A percentile compares a stretch with the other conserved stretches of the same genome.
Evolutionary conservation across 148 eudicot genomes (phyloP).

Genomic region (Spergularia bocconei): DNA sequence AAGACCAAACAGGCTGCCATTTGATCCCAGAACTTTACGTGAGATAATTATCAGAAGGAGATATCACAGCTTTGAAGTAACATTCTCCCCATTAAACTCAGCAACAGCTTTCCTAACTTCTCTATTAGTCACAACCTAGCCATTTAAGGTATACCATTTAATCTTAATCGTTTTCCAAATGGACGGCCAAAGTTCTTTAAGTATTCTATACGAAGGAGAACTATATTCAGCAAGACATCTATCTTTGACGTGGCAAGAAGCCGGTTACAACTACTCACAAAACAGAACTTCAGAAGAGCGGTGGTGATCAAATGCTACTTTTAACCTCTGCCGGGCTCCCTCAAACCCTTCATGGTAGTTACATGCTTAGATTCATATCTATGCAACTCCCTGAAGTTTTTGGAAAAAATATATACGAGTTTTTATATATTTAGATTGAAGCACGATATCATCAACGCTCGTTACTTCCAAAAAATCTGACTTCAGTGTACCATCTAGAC

Average conservation of each 20-base stretch:
- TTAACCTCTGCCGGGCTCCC: not conserved
- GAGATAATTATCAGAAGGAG: no score
- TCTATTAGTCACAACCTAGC: no score
- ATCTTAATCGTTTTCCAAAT: not conserved
- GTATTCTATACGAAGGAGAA: not conserved
- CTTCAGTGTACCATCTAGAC: not conserved
- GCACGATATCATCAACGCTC: not conserved
- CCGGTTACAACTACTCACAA: no score
- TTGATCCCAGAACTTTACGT: no score
- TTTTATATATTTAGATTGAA: not conserved
- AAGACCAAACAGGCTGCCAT: not conserved
- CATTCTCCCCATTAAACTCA: no score
- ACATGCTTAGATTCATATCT: no score
- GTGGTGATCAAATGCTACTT: not conserved
- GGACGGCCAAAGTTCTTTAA: not conserved
- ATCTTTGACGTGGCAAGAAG: no score
- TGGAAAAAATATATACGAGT: no score
- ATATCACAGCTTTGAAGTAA: no score
- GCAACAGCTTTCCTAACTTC: no score
- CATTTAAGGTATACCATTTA: not conserved
- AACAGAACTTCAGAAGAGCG: not conserved
- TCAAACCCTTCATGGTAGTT: no score
- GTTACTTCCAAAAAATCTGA: not conserved
- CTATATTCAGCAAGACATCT: not conserved
- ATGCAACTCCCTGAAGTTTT: no score